A percentile compares a stretch with the other conserved stretches of the same genome.
phyloP scores from a whole-genome alignment of 495 filamentous ascomycete genomes.

The Cryomyces minteri region DNA sequence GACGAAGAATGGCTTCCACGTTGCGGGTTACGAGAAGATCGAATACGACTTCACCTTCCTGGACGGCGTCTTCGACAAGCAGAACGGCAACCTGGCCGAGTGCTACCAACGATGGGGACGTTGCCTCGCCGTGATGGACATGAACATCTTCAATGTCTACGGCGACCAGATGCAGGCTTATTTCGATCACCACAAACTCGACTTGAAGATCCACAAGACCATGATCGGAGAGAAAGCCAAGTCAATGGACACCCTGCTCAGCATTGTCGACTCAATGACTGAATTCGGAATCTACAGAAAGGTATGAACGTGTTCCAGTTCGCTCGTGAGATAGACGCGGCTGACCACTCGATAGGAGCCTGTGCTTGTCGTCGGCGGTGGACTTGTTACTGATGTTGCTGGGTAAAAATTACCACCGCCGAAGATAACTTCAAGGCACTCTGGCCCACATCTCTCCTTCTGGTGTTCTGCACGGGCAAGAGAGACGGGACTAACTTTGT shows the following conservation, averaged over 20 bases:
- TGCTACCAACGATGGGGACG: slow-evolving; percentile 39
- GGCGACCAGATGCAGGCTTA: slow-evolving; percentile 37
- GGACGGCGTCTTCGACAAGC: slow-evolving; percentile 36
- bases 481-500: slow-evolving; percentile 4
- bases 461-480: background rate
- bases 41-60: slow-evolving; percentile 49
- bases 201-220: slow-evolving; percentile 40
- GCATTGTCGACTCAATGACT: slow-evolving; percentile 43
- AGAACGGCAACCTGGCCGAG: slow-evolving; percentile 32
- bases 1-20: slow-evolving; percentile 37
- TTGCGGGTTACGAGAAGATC: slow-evolving; percentile 47
- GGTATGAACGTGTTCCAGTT: slow-evolving; percentile 12
- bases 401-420: slow-evolving; percentile 28
- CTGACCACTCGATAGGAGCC: slow-evolving; percentile 26
- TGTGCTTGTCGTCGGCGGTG: slow-evolving; percentile 44
- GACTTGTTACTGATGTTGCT: slow-evolving; percentile 45
- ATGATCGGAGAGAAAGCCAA: slow-evolving; percentile 49
- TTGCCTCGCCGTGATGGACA: slow-evolving; percentile 39
- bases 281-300: slow-evolving; percentile 45
- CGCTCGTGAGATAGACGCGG: background rate
- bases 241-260: slow-evolving; percentile 38
- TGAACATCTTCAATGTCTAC: slow-evolving; percentile 41
- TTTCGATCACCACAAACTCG: slow-evolving; percentile 32
- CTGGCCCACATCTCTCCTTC: slow-evolving; percentile 18
- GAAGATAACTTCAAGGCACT: slow-evolving; percentile 26